Conservation (phyloP, 2,329 filamentous ascomycete species). For the Sporothrix protearum region DNA sequence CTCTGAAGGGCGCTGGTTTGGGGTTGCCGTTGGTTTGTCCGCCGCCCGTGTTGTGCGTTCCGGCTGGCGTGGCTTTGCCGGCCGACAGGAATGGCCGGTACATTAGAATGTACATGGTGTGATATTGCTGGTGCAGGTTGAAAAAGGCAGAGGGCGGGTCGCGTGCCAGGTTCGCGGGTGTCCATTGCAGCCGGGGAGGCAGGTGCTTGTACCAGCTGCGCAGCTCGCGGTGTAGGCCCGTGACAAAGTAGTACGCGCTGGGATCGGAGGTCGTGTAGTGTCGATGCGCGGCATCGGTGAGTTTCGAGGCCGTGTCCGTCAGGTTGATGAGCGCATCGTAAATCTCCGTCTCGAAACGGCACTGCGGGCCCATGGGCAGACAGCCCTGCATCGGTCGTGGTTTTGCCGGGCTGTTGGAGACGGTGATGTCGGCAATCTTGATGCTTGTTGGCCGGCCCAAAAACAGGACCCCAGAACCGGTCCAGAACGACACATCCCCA, state of each 20-base stretch:
- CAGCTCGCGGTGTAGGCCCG: slow-evolving; percentile 25
- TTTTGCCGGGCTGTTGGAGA: slow-evolving; percentile 20
- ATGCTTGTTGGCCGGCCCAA: slow-evolving; percentile 27
- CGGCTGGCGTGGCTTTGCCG: slow-evolving; percentile 10
- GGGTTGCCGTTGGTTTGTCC: slow-evolving; percentile 1
- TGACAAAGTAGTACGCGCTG: slow-evolving; percentile 23
- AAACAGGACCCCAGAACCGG: slow-evolving; percentile 26
- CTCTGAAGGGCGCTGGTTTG: background rate
- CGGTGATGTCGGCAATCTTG: slow-evolving; percentile 28
- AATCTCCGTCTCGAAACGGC: slow-evolving; percentile 25
- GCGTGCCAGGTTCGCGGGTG: slow-evolving; percentile 32
- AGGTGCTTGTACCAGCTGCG: slow-evolving; percentile 23
- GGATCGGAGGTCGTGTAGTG: slow-evolving; percentile 22
- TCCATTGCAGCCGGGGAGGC: slow-evolving; percentile 31
- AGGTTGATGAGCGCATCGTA: slow-evolving; percentile 27
- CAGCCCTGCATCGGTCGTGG: slow-evolving; percentile 17
- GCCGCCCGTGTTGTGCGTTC: slow-evolving; percentile 14
- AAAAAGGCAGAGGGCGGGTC: slow-evolving; percentile 20
- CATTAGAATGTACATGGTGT: slow-evolving; percentile 21
- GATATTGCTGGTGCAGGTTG: slow-evolving; percentile 23
- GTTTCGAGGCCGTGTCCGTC: slow-evolving; percentile 23
- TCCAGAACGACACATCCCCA: slow-evolving; percentile 27
- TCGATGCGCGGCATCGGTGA: slow-evolving; percentile 22
- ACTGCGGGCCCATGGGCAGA: slow-evolving; percentile 19
- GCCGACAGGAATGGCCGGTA: slow-evolving; percentile 24